Evolutionary conservation across 2,329 filamentous ascomycete genomes (phyloP), one percentile per base, ranked within the genome.

Genomic region (Neonectria neomacrospora): DNA sequence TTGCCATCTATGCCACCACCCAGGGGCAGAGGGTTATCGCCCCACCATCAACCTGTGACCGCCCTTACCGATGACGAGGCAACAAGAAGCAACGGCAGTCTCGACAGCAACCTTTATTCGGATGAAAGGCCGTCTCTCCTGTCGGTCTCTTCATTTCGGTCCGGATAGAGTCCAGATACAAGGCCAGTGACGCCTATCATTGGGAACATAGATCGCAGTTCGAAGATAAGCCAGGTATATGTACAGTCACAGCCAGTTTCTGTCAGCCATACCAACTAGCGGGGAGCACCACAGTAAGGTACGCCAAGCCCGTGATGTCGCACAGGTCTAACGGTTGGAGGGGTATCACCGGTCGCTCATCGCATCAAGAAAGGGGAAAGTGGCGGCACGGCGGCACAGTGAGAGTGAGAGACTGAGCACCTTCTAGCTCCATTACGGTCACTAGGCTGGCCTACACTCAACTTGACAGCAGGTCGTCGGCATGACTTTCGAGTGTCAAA

Each of bases 121-220:
- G 62, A 47, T 47, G 54, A 53, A 11, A 51, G 30, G 11, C 37
- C 56, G 14, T 62, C 54, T 37, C 26, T 69, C 16, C 72, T 69
- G 12, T 72, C 68, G 1, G 44, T 64, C 45, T 72, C 69, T 26
- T 70, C 72, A 2, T 30, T 65, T 54, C 57, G 61, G 18, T 63
- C 56, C 23, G 50, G 53, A 37, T 61, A 55, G 41, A 58, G 63
- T 28, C 51, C 47, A 8, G 45, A 48, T n/a, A 47, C 51, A 22
- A 50, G 57, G 22, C 52, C 58, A 41, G 20, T 30, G 20, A 56
- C 55, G 16, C 62, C 58, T 12, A 45, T 44, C 3, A 45, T 60
- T 16, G 12, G n/a, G 18, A 45, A 57, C 6, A 34, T 22, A 39
- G 26, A 62, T 18, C 44, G 8, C 12, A 53, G 37, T 22, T 12